Evolutionary conservation across 2,329 filamentous ascomycete species (phyloP), one percentile per base, ranked within the genome.

Genomic region (Cladosporium phlei): DNA sequence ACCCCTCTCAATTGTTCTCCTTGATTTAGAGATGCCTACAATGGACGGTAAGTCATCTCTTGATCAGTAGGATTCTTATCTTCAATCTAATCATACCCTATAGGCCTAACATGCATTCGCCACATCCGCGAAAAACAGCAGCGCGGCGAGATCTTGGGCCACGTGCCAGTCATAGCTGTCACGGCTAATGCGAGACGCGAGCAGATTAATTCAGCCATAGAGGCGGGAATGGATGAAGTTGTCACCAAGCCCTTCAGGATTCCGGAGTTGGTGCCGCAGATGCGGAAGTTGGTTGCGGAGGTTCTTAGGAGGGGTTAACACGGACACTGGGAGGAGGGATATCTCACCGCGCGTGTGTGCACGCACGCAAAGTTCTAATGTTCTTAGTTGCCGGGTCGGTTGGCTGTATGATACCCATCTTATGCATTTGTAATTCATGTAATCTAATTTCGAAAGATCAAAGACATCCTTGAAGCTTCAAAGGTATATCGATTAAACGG

Each of bases 11-110:
- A 46, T 87, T 34, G 80, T 88, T 11, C 65, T 88, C 3, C 88
- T 89, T 83, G 85, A 89, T 58, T 71, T 88, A 25, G 85, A 88
- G 59, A 88, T 89, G 85, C 86, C 86, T 1, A 75, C 88, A 33
- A 88, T 89, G 86, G 83, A 88, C 57, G 86, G n/a, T n/a, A n/a
- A n/a, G n/a, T n/a, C n/a, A n/a, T n/a, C n/a, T n/a, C n/a, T n/a
- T n/a, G n/a, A n/a, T n/a, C n/a, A n/a, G n/a, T n/a, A n/a, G n/a
- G n/a, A n/a, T n/a, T n/a, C n/a, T n/a, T n/a, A n/a, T n/a, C n/a
- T n/a, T n/a, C n/a, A n/a, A n/a, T n/a, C n/a, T n/a, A n/a, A n/a
- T n/a, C n/a, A n/a, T n/a, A n/a, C n/a, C n/a, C n/a, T n/a, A n/a
- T n/a, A n/a, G n/a, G 86, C 27, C 78, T 85, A 62, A 82, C 82